phyloP scores from a whole-genome alignment of 371 early-diverging fungal genomes.

The Mucor circinelloides region DNA sequence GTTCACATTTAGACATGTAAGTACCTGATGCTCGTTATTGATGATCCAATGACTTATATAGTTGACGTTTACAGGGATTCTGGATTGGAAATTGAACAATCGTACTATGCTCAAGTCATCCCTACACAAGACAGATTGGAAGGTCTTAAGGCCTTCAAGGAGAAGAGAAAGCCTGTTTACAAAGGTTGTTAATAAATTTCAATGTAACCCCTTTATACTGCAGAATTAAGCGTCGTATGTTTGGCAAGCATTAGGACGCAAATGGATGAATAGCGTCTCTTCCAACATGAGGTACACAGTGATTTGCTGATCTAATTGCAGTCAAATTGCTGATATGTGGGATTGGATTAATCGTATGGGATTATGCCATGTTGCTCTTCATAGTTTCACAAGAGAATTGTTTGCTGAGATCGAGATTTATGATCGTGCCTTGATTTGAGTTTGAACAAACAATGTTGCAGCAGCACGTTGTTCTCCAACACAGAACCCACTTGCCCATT shows the following conservation, averaged over 20 bases:
- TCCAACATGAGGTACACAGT: too few species aligned
- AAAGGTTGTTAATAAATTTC: slow-evolving; percentile 67
- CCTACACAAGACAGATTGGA: slow-evolving; percentile 95
- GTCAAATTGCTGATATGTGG: background rate
- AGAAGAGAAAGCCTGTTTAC: slow-evolving; percentile 64
- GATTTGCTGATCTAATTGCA: too few species aligned
- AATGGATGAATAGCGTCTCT: too few species aligned
- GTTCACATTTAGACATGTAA: slow-evolving; percentile 82
- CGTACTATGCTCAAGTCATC: slow-evolving; percentile 94
- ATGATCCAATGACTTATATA: background rate
- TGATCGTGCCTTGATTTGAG: background rate
- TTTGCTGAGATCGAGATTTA: too few species aligned
- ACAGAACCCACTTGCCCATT: too few species aligned
- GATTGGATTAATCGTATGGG: background rate
- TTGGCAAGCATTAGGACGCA: too few species aligned
- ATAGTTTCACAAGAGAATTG: too few species aligned
- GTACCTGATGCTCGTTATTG: slow-evolving; percentile 1
- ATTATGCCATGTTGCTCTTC: background rate
- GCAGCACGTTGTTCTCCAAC: background rate
- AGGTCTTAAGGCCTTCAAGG: slow-evolving; percentile 67
- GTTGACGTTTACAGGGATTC: slow-evolving; percentile 55
- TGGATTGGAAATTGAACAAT: slow-evolving; percentile 91
- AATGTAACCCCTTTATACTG: background rate
- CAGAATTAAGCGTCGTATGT: too few species aligned
- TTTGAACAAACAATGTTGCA: background rate